A percentile compares a stretch with the other conserved stretches of the same genome.
phyloP scores from a whole-genome alignment of 768 basidiomycete species.

The Podaxis mareebaensis region DNA sequence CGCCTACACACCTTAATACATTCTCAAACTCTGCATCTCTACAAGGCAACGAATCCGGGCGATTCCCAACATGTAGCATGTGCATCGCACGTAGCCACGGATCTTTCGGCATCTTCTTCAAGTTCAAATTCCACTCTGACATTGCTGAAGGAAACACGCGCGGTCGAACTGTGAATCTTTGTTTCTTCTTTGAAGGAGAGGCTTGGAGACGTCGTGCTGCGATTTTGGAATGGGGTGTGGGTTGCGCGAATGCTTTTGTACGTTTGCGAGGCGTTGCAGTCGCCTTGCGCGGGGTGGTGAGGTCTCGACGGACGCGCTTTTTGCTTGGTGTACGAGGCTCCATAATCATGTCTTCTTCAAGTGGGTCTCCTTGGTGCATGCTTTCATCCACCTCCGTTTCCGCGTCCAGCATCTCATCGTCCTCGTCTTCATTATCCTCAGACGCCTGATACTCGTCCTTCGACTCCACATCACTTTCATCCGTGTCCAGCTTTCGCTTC shows the following conservation, averaged over 20 bases:
- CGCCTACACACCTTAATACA: slow-evolving; percentile 75
- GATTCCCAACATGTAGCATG: slow-evolving; percentile 87
- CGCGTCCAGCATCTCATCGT: slow-evolving; percentile 26
- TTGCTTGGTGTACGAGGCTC: slow-evolving; percentile 27
- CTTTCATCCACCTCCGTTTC: slow-evolving; percentile 29
- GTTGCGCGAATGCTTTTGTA: slow-evolving; percentile 48
- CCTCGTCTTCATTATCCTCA: slow-evolving; percentile 32
- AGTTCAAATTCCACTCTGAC: slow-evolving; percentile 35
- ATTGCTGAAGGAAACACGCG: slow-evolving; percentile 29
- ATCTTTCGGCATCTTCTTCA: slow-evolving; percentile 63
- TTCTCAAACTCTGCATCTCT: slow-evolving; percentile 81
- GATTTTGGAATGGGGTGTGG: slow-evolving; percentile 78
- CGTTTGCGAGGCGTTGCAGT: slow-evolving; percentile 21
- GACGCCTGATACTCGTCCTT: slow-evolving; percentile 27
- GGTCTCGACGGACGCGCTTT: slow-evolving; percentile 13
- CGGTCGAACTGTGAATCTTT: slow-evolving; percentile 24
- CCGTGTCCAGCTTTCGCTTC: slow-evolving; percentile 16
- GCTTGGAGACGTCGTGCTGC: slow-evolving; percentile 49
- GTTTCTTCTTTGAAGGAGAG: slow-evolving; percentile 30
- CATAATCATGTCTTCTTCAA: slow-evolving; percentile 37
- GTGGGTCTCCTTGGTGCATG: slow-evolving; percentile 28
- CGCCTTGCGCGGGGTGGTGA: slow-evolving; percentile 28
- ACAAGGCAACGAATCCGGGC: slow-evolving; percentile 89
- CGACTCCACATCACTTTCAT: slow-evolving; percentile 14
- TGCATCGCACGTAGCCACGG: slow-evolving; percentile 90